phyloP scores from a whole-genome alignment of 495 filamentous ascomycete genomes.

The Sabuloglossum arenarium region DNA sequence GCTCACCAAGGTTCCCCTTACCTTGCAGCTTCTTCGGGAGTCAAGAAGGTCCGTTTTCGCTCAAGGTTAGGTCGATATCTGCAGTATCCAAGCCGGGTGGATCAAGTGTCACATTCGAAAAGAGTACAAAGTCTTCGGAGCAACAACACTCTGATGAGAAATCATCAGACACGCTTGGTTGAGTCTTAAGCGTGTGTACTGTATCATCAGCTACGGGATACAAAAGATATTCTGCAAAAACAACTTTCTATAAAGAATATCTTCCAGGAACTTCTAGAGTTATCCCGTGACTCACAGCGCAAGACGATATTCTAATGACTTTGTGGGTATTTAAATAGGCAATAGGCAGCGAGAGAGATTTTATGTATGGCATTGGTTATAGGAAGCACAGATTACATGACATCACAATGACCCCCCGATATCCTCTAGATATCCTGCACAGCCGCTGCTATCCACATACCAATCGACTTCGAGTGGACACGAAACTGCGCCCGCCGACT shows the following conservation, averaged over 20 bases:
- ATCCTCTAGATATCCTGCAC: background rate
- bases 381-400: background rate
- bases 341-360: background rate
- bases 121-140: background rate
- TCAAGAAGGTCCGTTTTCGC: slow-evolving; percentile 45
- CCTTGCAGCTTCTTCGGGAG: slow-evolving; percentile 46
- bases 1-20: background rate
- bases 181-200: background rate
- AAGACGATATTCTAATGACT: background rate
- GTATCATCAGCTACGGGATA: background rate
- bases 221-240: background rate
- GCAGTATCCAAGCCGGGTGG: slow-evolving; percentile 8
- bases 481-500: background rate
- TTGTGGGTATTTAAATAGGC: background rate
- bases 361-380: background rate
- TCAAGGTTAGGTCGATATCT: slow-evolving; percentile 32
- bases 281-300: background rate
- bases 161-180: background rate
- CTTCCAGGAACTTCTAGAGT: background rate
- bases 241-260: background rate
- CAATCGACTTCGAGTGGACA: background rate
- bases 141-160: background rate
- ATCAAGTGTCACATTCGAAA: background rate
- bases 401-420: background rate
- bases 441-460: background rate